Base-by-base conservation (phyloP, 1,284 basidiomycete species). In the Cutaneotrichosporon daszewskae region DNA sequence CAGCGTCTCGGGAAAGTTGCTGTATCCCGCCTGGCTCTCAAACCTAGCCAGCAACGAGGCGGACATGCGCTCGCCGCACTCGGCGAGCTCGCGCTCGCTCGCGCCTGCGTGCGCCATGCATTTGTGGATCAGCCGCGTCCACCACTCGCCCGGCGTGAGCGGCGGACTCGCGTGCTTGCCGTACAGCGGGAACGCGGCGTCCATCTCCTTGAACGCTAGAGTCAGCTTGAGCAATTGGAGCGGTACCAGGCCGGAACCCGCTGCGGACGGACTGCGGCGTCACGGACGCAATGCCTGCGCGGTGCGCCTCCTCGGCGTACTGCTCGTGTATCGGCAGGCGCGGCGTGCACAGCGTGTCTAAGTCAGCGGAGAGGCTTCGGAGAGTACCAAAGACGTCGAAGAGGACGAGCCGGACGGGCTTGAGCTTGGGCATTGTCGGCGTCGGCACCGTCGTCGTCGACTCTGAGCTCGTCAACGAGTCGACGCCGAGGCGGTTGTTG, bases 291-390 rank as follows among this genome's bases (percentile, higher is more conserved):
- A 71, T 45, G 5, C 66, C 68, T 10, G 60, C 60, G 34, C 41
- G 44, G 16, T 60, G 47, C 7, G 66, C 71, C 59, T 71, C 71
- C 26, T 62, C 58, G 18, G 69, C 59, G 34, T 72, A 68, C 66
- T 72, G 71, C 19, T 64, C 56, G 37, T 71, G 66, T 4, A 72
- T 60, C 0, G 69, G 66, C 14, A 64, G 29, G 1, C 64, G 55
- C 2, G 71, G 71, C 1, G 71, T 72, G 47, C 66, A 64, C 14
- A 71, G 58, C 4, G 69, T 71, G 44, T 71, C 71, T 71, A 27
- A 29, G 36, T 27, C 17, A 24, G 10, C 13, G 24, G 28, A 19
- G 17, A 27, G 18, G 18, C n/a, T 23, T 32, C n/a, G n/a, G n/a
- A n/a, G 20, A 34, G 10, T 27, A 66, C 68, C 69, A 32, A 72